Evolutionary conservation across 2,329 filamentous ascomycete genomes (phyloP), one percentile per base, ranked within the genome.

Genomic region (Phaeosphaeriaceae sp.): DNA sequence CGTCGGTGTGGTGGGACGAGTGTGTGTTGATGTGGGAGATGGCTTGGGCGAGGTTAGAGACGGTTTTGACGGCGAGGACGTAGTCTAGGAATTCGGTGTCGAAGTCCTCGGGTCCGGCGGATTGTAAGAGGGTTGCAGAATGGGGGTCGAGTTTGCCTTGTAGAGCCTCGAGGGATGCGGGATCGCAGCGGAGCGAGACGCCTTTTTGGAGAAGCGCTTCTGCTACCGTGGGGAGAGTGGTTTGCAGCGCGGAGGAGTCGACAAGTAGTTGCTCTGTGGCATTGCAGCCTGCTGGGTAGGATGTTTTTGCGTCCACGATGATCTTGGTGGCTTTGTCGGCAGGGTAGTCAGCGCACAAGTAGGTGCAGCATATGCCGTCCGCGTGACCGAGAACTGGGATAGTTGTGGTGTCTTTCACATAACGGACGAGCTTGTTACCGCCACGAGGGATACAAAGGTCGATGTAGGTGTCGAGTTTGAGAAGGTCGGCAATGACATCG

Each of bases 331-430:
- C 91, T 79, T 91, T 89, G 45, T 84, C 80, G 41, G 83, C 79
- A 68, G 96, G 89, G 48, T 91, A 93, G 57, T 92, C 91, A 11
- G 84, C 83, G 70, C 95, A 91, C 51, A 99, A 84, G 78, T 95
- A 99, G 62, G 92, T 88, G 61, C 88, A 86, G 81, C 95, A 99
- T 57, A 98, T 85, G 36, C 95, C 95, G 76, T 99, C 95, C 22
- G 95, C 95, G 76, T 99, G 95, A 61, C 95, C 95, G 22, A 99
- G 87, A 1, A 99, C 95, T 1, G 95, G 95, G 68, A 99, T 98
- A 73, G 92, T 92, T 52, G 95, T 97, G 63, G 90, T 90, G 46
- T 88, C 86, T 79, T 98, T 97, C 79, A 97, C 92, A 78, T 92
- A 92, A 48, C 91, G 86, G 42, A 97, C 93, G 9, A 97, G 86